These are phyloP conservation scores for Diophrys appendiculata DNA, from an alignment of 73 alveolate species.

Conservation along the genomic window DNA sequence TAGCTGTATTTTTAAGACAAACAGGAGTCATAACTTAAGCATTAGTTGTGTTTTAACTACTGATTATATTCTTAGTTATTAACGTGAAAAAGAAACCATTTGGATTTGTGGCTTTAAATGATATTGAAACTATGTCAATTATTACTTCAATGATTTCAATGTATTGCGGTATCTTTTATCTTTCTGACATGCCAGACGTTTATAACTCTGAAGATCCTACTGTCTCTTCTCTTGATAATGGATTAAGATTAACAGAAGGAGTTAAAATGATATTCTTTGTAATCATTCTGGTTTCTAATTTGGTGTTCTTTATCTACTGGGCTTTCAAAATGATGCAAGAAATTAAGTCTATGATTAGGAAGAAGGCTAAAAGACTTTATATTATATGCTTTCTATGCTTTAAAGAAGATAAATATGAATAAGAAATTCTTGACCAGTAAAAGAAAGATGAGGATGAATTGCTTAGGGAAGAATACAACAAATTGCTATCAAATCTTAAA, in stretches of 20 bases:
- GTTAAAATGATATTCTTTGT: constrained; percentile 6
- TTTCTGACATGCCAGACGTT: constrained; percentile 26
- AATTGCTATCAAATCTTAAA: not conserved
- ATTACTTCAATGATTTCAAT: constrained; percentile 38
- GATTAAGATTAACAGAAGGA: not conserved
- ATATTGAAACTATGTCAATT: constrained; percentile 43
- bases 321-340: constrained; percentile 37
- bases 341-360: constrained; percentile 17
- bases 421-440: not conserved
- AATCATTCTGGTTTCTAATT: constrained; percentile 14
- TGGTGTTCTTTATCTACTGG: constrained; percentile 43
- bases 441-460: constrained; percentile 12
- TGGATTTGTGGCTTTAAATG: constrained; percentile 26
- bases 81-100: constrained; percentile 44
- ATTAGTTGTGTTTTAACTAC: constrained; percentile 46
- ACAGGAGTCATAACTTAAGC: constrained; percentile 66
- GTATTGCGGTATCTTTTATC: constrained; percentile 58
- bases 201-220: constrained; percentile 12
- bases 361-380: constrained; percentile 17
- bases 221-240: constrained; percentile 3
- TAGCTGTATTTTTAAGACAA: constrained; percentile 39
- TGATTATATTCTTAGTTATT: constrained; percentile 26
- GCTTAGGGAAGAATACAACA: constrained; percentile 13
- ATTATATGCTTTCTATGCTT: constrained; percentile 8
- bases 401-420: not conserved